Evolutionary conservation across 2,329 filamentous ascomycete species (phyloP), one percentile per base, ranked within the genome.

Genomic region (Orbilia javanica): DNA sequence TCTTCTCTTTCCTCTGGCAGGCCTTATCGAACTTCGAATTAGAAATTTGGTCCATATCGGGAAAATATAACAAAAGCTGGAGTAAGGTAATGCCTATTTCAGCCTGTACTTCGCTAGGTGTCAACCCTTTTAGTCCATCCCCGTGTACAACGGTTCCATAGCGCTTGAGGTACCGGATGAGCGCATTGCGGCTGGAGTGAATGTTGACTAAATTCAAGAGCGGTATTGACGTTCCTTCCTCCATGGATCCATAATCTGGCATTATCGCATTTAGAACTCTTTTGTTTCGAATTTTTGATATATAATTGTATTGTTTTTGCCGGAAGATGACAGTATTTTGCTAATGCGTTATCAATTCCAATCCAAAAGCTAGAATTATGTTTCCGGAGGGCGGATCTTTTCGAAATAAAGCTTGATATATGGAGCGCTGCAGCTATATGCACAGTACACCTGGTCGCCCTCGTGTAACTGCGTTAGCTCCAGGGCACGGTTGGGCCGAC

Each of bases 91-190:
- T 70, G 57, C 67, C 67, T 70, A 39, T 70, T 44, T 70, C 42
- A 34, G 55, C 55, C 42, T 63, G 39, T 13, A 70, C 39, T 42
- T 63, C 53, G 27, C 46, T 44, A 10, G 67, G 53, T 42, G 67
- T 70, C 44, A 70, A 39, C 36, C 44, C 67, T 6, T 63, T 39
- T 22, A 57, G 20, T 6, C 53, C 67, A 29, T 70, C 67, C n/a
- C 67, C 67, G 31, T 70, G 55, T 42, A 70, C 50, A 2, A 68
- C 52, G 0, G 25, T 39, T 29, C 22, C 39, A 48, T 70, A 70
- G 18, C 67, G 67, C 8, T 63, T 48, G 44, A 70, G 53, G 42
- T 52, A 57, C 4, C 55, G 39, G 13, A 63, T 22, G 44, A 70
- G 67, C 20, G 67, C 29, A 63, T 42, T 50, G 42, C 67, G 67